Conservation (phyloP, 2,329 filamentous ascomycete genomes). For the Aspergillus brasiliensis region DNA sequence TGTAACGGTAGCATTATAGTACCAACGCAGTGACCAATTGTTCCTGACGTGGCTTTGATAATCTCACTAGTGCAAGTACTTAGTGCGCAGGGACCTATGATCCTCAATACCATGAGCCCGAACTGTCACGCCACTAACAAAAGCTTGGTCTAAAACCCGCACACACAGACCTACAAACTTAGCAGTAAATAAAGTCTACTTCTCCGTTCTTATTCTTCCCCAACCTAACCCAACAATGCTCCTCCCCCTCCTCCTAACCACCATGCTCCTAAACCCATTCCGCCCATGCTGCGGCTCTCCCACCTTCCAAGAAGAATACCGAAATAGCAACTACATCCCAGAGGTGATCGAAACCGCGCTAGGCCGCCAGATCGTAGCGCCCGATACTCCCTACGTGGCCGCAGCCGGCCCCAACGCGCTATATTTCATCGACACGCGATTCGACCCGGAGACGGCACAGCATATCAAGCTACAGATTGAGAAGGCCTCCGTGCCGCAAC, state of each 20-base stretch:
- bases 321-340: neutral
- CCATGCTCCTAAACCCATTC: neutral
- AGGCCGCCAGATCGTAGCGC: neutral
- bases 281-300: neutral
- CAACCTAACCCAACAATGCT: neutral
- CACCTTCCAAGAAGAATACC: slow-evolving; percentile 1
- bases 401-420: neutral
- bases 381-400: neutral
- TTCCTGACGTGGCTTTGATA: no score
- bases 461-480: neutral
- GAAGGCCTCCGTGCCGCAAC: neutral
- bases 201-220: no score
- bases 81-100: neutral
- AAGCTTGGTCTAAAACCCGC: no score
- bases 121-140: no score
- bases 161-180: neutral
- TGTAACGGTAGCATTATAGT: neutral
- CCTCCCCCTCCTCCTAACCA: neutral
- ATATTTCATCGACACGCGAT: neutral
- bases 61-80: no score
- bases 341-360: neutral
- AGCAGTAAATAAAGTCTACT: neutral
- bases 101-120: neutral
- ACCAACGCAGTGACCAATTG: neutral
- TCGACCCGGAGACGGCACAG: neutral